A percentile compares a stretch with the other conserved stretches of the same genome.
phyloP scores from a whole-genome alignment of 2,329 filamentous ascomycete genomes.

The Fusarium sp. region DNA sequence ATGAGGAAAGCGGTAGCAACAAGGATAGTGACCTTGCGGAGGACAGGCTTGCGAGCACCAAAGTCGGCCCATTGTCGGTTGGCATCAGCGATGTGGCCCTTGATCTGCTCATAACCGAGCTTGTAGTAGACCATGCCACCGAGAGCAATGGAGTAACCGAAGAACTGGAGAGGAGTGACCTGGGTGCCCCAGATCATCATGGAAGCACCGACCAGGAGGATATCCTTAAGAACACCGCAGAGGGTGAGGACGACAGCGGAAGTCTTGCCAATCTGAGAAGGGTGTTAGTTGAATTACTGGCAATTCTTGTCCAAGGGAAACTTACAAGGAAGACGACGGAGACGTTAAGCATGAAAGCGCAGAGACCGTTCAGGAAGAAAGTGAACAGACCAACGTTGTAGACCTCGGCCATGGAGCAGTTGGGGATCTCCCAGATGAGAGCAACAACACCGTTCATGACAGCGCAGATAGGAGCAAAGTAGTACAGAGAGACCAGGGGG shows the following conservation, averaged over 20 bases:
- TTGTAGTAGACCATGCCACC: conserved; percentile 84
- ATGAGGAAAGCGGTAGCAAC: conserved; percentile 70
- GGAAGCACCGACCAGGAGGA: conserved; percentile 81
- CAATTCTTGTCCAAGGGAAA: conserved; percentile 14
- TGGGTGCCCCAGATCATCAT: conserved; percentile 85
- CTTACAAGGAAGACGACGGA: conserved; percentile 87
- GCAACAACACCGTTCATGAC: conserved; percentile 82
- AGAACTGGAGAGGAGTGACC: conserved; percentile 80
- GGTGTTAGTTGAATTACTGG: conserved; percentile 40
- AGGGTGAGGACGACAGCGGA: conserved; percentile 88
- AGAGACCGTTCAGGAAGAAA: conserved; percentile 79
- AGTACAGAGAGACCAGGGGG: conserved; percentile 87
- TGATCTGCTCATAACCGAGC: conserved; percentile 84
- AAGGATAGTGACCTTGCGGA: conserved; percentile 82
- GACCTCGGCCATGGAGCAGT: conserved; percentile 74
- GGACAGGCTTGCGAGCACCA: conserved; percentile 77
- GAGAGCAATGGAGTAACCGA: conserved; percentile 85
- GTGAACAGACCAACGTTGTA: conserved; percentile 78
- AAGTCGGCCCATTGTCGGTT: conserved; percentile 88
- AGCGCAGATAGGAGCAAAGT: conserved; percentile 87
- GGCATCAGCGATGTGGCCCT: conserved; percentile 78
- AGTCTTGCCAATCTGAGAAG: conserved; percentile 84
- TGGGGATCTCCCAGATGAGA: conserved; percentile 78
- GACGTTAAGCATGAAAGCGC: conserved; percentile 85
- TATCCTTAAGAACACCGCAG: conserved; percentile 89